phyloP scores from a whole-genome alignment of 345 rosid genomes.

The Theobroma cacao region DNA sequence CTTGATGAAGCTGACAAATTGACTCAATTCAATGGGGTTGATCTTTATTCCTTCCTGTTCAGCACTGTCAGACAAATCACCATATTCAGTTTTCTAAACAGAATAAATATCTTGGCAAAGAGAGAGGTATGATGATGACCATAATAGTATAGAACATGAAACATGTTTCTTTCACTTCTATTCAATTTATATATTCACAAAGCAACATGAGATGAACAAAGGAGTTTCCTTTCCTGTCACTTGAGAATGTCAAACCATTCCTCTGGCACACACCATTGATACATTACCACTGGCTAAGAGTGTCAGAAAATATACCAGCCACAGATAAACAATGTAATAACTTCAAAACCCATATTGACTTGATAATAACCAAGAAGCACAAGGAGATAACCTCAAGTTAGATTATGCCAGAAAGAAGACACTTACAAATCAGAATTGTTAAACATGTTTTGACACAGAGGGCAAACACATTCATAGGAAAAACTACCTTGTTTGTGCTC shows the following conservation, averaged over 20 bases:
- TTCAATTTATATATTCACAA: background rate
- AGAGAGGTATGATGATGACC: background rate
- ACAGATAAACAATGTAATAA: background rate
- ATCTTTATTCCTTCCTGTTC: conserved; percentile 67
- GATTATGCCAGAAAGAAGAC: background rate
- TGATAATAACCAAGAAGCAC: background rate
- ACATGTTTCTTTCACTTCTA: background rate
- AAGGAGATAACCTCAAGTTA: background rate
- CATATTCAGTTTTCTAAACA: conserved; percentile 11
- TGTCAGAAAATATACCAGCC: background rate
- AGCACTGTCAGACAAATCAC: conserved; percentile 43
- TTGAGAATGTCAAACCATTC: background rate
- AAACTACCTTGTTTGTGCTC: background rate
- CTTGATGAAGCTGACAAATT: conserved; percentile 64
- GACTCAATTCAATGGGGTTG: conserved; percentile 54
- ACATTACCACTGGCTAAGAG: background rate
- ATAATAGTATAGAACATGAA: background rate
- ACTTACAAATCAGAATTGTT: background rate
- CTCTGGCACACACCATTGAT: background rate
- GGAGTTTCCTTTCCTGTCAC: background rate
- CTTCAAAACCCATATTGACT: background rate
- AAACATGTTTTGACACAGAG: background rate
- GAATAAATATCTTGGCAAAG: background rate
- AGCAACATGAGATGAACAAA: background rate
- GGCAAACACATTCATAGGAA: background rate